Evolutionary conservation across 2,329 filamentous ascomycete species (phyloP).

Genomic region (Pyricularia pennisetigena): DNA sequence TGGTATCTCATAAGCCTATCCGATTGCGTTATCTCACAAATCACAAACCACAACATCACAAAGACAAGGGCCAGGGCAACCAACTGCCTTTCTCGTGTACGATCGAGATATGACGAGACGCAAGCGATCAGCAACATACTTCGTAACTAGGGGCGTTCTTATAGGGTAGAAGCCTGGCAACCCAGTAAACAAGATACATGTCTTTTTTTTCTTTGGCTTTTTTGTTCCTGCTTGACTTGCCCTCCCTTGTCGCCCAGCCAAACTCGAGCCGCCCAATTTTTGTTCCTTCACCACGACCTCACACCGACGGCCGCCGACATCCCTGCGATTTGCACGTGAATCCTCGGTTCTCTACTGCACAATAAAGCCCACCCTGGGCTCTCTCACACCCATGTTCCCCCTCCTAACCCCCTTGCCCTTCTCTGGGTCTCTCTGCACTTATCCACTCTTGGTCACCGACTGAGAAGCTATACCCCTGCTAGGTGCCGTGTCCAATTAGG

Average conservation of each 20-base stretch:
- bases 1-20: not conserved
- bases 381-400: not conserved
- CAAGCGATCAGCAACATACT: not conserved
- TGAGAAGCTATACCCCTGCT: not conserved
- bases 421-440: not conserved
- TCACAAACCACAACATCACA: no score
- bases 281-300: not conserved
- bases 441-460: not conserved
- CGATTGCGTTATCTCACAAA: not conserved
- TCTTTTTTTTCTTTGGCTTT: not conserved
- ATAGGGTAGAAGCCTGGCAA: not conserved
- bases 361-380: not conserved
- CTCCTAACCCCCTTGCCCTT: not conserved
- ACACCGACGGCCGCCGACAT: not conserved
- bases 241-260: not conserved
- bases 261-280: not conserved
- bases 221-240: not conserved
- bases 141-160: no score
- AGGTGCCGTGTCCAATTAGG: not conserved
- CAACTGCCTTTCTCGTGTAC: not conserved
- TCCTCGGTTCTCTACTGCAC: not conserved
- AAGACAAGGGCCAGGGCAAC: no score
- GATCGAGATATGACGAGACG: not conserved
- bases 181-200: not conserved
- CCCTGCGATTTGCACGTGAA: not conserved